These are phyloP conservation scores for Debaryomycetaceae sp. DNA, from an alignment of 1,139 yeast genomes.

Conservation along the genomic window DNA sequence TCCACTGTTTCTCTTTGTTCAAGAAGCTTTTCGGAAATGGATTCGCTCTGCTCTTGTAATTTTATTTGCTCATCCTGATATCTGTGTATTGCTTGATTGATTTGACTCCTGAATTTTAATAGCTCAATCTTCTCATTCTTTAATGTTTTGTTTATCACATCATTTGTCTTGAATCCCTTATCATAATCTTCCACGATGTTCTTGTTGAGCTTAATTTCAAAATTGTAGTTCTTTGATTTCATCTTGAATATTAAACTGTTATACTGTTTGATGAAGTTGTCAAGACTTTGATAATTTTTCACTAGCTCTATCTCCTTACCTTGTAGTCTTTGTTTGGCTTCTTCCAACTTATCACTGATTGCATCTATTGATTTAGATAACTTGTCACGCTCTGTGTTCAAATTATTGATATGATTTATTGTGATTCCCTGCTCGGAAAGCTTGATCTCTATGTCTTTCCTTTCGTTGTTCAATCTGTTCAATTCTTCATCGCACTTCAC, in stretches of 20 bases:
- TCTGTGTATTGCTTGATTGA: slow-evolving; percentile 47
- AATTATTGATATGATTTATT: slow-evolving; percentile 57
- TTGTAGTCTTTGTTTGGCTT: slow-evolving; percentile 30
- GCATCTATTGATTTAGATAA: slow-evolving; percentile 55
- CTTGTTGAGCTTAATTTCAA: slow-evolving; percentile 29
- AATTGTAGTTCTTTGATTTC: slow-evolving; percentile 21
- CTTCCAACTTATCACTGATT: slow-evolving; percentile 41
- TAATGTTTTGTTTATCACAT: slow-evolving; percentile 31
- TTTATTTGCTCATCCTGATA: slow-evolving; percentile 58
- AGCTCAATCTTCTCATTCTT: slow-evolving; percentile 40
- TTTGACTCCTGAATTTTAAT: slow-evolving; percentile 43
- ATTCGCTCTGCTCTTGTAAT: slow-evolving; percentile 59
- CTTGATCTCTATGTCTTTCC: slow-evolving; percentile 41
- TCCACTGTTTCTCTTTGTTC: slow-evolving; percentile 62
- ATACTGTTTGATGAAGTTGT: slow-evolving; percentile 51
- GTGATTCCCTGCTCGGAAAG: slow-evolving; percentile 57
- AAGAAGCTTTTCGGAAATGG: slow-evolving; percentile 48
- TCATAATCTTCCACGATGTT: slow-evolving; percentile 22
- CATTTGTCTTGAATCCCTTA: slow-evolving; percentile 23
- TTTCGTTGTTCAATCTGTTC: slow-evolving; percentile 41
- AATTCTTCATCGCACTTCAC: slow-evolving; percentile 43
- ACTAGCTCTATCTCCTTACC: slow-evolving; percentile 48
- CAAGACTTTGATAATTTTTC: slow-evolving; percentile 47
- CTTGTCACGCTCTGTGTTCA: slow-evolving; percentile 59
- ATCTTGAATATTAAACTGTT: slow-evolving; percentile 52